Percentiles rank a stretch among this genome's conserved stretches.
These are phyloP conservation scores for Vitis rupestris DNA, from an alignment of 164 flowering plant genomes.

Conservation along the genomic window DNA sequence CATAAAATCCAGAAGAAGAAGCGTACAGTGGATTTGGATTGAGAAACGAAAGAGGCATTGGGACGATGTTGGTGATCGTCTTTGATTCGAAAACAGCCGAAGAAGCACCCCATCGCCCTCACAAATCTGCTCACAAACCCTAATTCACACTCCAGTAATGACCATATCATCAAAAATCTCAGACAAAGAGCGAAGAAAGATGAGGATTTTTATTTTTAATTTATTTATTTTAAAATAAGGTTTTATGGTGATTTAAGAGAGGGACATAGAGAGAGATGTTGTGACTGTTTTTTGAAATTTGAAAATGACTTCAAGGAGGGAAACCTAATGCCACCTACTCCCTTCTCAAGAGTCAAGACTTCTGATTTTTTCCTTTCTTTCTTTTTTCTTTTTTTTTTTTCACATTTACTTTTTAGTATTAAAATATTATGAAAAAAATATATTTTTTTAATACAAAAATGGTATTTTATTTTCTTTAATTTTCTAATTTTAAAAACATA, in stretches of 20 bases:
- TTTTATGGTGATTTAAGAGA: background rate
- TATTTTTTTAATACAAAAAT: too few relatives aligned
- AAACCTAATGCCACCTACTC: too few relatives aligned
- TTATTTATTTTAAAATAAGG: background rate
- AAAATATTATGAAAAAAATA: too few relatives aligned
- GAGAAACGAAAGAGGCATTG: conserved; percentile 18
- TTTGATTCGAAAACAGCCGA: conserved; percentile 56
- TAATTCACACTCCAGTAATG: conserved; percentile 14
- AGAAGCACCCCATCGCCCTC: conserved; percentile 62
- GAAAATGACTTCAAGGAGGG: conserved; percentile 17
- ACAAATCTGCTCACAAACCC: conserved; percentile 16
- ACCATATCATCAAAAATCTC: conserved; percentile 21
- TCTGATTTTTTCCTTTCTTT: too few relatives aligned
- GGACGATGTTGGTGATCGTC: conserved; percentile 27
- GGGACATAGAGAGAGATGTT: conserved; percentile 19
- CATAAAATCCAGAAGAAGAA: background rate
- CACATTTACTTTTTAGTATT: too few relatives aligned
- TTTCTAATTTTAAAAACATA: too few relatives aligned
- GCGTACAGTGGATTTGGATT: conserved; percentile 30
- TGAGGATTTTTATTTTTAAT: background rate
- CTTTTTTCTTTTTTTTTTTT: too few relatives aligned
- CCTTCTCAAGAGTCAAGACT: too few relatives aligned
- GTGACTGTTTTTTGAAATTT: conserved; percentile 25
- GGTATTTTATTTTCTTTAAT: too few relatives aligned
- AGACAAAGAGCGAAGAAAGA: too few relatives aligned